Evolutionary conservation across 208 protist genomes (phyloP).

Genomic region (Tritrichomonas foetus): DNA sequence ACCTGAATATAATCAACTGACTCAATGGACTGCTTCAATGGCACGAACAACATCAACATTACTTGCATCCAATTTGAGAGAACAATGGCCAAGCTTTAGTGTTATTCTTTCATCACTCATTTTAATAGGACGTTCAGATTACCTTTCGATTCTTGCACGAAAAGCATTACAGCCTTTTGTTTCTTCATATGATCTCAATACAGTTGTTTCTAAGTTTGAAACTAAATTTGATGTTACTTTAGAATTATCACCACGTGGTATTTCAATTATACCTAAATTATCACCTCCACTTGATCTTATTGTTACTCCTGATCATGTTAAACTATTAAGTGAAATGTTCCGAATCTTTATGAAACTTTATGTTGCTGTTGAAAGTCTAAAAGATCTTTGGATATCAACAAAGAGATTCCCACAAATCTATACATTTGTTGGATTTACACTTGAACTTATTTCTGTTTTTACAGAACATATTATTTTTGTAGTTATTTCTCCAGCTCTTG

Average conservation of each 20-base stretch:
- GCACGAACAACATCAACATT: not conserved
- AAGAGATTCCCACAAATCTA: not conserved
- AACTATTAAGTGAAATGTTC: not conserved
- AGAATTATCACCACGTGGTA: not conserved
- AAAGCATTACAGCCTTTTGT: not conserved
- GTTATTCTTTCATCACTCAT: not conserved
- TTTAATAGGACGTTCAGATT: not conserved
- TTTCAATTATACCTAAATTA: not conserved
- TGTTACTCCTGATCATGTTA: not conserved
- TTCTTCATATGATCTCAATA: not conserved
- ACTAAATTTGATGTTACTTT: not conserved
- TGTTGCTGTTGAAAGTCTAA: not conserved
- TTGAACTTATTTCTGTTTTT: not conserved
- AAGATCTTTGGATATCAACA: not conserved
- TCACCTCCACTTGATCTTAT: not conserved
- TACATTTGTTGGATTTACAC: not conserved
- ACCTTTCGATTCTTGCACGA: not conserved
- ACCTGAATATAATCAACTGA: not conserved
- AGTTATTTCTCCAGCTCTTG: not conserved
- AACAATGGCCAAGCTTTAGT: not conserved
- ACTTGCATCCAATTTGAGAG: not conserved
- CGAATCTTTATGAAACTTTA: not conserved
- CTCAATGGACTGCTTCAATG: not conserved
- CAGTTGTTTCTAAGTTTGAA: not conserved
- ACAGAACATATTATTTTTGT: conserved; percentile 16